phyloP scores from a whole-genome alignment of 495 filamentous ascomycete genomes.

The Chaetomidium leptoderma region DNA sequence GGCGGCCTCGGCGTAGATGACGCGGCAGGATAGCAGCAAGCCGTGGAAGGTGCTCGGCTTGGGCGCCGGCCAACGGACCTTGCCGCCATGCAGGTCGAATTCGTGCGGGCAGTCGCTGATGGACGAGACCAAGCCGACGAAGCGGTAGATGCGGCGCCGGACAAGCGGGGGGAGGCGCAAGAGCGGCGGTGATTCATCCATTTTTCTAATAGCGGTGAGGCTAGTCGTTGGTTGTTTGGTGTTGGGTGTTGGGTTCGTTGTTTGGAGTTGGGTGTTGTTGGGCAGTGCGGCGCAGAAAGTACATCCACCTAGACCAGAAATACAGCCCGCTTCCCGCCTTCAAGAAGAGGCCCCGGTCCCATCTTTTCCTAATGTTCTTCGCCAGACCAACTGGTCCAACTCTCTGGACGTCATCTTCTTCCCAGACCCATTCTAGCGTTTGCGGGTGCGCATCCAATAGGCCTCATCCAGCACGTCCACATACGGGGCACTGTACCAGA shows the following conservation, averaged over 20 bases:
- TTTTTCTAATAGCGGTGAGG: no score
- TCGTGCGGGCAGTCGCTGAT: background rate
- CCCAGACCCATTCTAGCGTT: background rate
- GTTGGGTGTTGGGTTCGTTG: no score
- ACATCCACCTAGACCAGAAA: no score
- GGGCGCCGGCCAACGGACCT: background rate
- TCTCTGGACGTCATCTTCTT: background rate
- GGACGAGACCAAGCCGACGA: background rate
- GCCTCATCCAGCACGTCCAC: conserved; percentile 3
- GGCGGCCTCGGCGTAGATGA: background rate
- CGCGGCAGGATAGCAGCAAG: conserved; percentile 2
- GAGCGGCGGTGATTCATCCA: background rate
- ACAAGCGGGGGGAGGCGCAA: background rate
- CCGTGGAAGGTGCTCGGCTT: conserved; percentile 1
- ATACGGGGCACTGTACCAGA: background rate
- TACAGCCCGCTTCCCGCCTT: background rate
- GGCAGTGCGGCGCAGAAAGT: no score
- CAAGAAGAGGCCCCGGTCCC: background rate
- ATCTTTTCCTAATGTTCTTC: background rate
- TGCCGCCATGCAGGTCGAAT: conserved; percentile 1
- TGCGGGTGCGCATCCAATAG: background rate
- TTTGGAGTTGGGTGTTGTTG: no score
- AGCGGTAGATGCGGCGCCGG: conserved; percentile 1
- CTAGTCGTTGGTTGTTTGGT: no score
- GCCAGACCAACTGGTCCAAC: conserved; percentile 4